Evolutionary conservation across 225 moss, liverwort and hornwort species (phyloP), one percentile per base, ranked within the genome.

Genomic region (Physcomitrium patens): DNA sequence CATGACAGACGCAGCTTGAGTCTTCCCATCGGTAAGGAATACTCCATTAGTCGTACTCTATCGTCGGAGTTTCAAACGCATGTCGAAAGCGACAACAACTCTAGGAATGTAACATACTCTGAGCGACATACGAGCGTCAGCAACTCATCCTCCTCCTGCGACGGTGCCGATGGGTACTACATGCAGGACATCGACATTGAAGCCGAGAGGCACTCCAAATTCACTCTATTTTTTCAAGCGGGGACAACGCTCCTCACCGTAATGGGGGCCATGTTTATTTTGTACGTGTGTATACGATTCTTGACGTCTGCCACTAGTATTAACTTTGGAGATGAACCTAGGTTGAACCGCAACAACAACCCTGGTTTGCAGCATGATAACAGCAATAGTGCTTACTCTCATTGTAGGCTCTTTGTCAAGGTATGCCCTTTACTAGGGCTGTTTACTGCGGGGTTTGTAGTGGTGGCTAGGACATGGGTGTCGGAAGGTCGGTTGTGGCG

Each of bases 1-100:
- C 82, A 78, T 16, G 87, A 83, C 1, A 68, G 89, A 5, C 91
- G 91, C 5, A 86, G 89, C 3, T 57, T 82, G 22, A 87, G 87
- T 7, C 80, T 91, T 2, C 91, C 91, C 0, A 28, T 81, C 7
- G 81, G 87, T 0, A 76, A 74, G 10, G 72, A 80, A 11, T 84
- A 61, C 53, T 77, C 80, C 4, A 47, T 79, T 1, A 77, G 74
- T 24, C 69, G 76, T 82, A 78, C 12, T 18, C 86, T 42, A 48
- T 84, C 72, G 16, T 79, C 76, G 10, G 87, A 79, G 68, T 47
- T 81, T 18, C 66, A 77, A 71, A 56, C 69, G 23, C 83, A 28
- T 23, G 14, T 23, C 74, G 87, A 72, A 16, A 68, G 43, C 10
- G 51, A 58, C 13, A 60, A 41, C 47, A 51, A 16, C 54, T 76